Conservation (phyloP, 129 eudicot species). For the Kitagawia praeruptora region DNA sequence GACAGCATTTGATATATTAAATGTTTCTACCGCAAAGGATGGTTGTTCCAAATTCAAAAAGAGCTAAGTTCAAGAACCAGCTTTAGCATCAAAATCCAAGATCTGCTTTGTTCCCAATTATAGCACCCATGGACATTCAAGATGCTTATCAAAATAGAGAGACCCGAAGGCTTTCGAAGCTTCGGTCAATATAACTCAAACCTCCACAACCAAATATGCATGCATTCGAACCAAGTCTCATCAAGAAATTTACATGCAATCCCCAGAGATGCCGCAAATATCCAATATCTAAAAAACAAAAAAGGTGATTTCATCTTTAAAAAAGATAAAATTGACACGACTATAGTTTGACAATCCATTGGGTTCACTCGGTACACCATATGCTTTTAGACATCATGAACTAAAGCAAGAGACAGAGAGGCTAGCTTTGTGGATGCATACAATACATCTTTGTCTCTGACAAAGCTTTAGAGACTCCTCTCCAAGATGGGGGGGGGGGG, state of each 20-base stretch:
- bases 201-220: conserved; percentile 68
- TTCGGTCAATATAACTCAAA: conserved; percentile 53
- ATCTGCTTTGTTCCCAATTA: conserved; percentile 61
- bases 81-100: conserved; percentile 62
- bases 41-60: conserved; percentile 24
- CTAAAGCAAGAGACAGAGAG: not conserved
- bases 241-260: conserved; percentile 68
- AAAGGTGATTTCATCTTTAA: conserved; percentile 30
- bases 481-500: not conserved
- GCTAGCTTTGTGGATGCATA: not conserved
- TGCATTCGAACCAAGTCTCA: conserved; percentile 53
- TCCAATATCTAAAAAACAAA: conserved; percentile 68
- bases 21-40: conserved; percentile 29
- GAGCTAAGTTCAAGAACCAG: conserved; percentile 66
- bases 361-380: conserved; percentile 12
- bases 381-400: conserved; percentile 9
- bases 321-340: conserved; percentile 6
- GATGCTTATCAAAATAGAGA: conserved; percentile 58
- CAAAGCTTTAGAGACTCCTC: not conserved
- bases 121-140: conserved; percentile 69
- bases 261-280: conserved; percentile 59
- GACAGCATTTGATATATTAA: conserved; percentile 23
- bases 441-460: not conserved
- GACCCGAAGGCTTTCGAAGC: conserved; percentile 36
- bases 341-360: conserved; percentile 9